Evolutionary conservation across 2,329 filamentous ascomycete genomes (phyloP).

Genomic region (Purpureocillium lavendulum): DNA sequence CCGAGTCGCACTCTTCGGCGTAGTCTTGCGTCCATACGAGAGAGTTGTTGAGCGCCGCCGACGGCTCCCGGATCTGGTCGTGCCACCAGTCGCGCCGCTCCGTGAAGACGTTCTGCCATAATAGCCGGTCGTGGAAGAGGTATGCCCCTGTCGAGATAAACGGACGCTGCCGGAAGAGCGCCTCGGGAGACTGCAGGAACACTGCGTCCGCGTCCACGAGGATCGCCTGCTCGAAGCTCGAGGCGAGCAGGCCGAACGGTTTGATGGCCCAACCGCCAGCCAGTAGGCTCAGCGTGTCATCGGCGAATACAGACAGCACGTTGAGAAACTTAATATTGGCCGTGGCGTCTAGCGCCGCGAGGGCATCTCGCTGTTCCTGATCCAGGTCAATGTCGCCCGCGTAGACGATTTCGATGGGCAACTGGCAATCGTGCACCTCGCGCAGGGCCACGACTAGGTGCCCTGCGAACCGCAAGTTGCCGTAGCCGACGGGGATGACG

Average conservation of each 20-base stretch:
- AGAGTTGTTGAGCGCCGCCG: constrained; percentile 21
- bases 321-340: constrained; percentile 21
- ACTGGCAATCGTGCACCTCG: constrained; percentile 15
- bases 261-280: constrained; percentile 31
- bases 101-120: constrained; percentile 25
- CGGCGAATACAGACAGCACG: constrained; percentile 22
- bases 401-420: constrained; percentile 28
- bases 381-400: constrained; percentile 25
- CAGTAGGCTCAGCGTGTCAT: constrained; percentile 17
- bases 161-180: constrained; percentile 19
- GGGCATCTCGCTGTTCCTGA: constrained; percentile 11
- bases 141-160: constrained; percentile 24
- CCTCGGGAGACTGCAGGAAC: constrained; percentile 26
- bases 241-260: constrained; percentile 28
- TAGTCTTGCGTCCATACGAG: constrained; percentile 30
- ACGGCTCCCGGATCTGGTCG: constrained; percentile 25
- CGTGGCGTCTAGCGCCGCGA: constrained; percentile 11
- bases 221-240: constrained; percentile 26
- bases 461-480: constrained; percentile 23
- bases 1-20: constrained; percentile 33
- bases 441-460: constrained; percentile 25
- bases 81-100: constrained; percentile 29
- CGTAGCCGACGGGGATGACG: constrained; percentile 24
- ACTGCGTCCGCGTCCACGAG: constrained; percentile 30
- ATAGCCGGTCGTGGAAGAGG: constrained; percentile 32